Evolutionary conservation across 2,329 filamentous ascomycete species (phyloP), one percentile per base, ranked within the genome.

Genomic region (Neopestalotiopsis sp.): DNA sequence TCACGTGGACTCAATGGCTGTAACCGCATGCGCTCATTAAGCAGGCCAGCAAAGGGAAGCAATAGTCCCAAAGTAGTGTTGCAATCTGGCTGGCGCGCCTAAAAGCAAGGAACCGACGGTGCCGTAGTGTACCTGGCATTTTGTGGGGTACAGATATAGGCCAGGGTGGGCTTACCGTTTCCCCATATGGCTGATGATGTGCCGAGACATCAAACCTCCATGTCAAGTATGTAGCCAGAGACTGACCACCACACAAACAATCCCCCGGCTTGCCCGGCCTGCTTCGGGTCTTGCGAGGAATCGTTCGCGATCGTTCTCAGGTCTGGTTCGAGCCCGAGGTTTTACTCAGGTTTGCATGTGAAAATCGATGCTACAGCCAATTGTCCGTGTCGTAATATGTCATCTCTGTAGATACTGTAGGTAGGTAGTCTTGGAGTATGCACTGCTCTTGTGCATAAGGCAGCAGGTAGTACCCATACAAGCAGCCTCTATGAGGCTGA

Each of bases 91-190:
- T 52, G 61, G 61, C n/a, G 42, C 61, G 38, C 42, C 10, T 49
- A 49, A 45, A 52, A 64, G 61, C 61, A 64, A 64, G 61, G 61
- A 64, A 64, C n/a, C 38, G 42, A n/a, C 24, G n/a, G 61, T 49
- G 34, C 61, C 61, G 61, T 28, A 28, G 24, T 28, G 24, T 40
- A 24, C 20, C 24, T 64, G 61, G 40, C 61, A 52, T 49, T 64
- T 49, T 64, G 61, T 64, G 61, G 61, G 61, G 61, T 52, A 28
- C 61, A 64, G 61, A 20, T 64, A 62, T 62, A 20, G 30, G 59
- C 59, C 32, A 20, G 59, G 59, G 34, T 20, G 34, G 34, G 34
- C 6, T 20, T 62, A 20, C 34, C 34, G 34, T 38, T 40, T 62
- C 59, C 28, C 59, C 30, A 34, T 62, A 17, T 34, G 34, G 30